These are phyloP conservation scores for Schizopora paradoxa DNA, from an alignment of 1,284 basidiomycete genomes.

Conservation along the genomic window DNA sequence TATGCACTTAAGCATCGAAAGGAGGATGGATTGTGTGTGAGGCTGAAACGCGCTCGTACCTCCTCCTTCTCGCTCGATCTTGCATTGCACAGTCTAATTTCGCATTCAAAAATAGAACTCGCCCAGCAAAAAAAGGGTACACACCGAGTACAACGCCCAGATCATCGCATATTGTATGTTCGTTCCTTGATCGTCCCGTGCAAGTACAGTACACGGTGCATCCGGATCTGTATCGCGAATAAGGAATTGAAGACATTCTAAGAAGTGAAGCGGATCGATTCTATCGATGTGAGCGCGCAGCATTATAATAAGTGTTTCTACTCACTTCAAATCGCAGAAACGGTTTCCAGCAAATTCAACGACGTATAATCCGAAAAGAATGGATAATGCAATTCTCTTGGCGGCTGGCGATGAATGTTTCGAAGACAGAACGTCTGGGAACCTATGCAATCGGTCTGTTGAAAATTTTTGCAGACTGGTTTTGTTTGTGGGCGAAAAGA, in stretches of 20 bases:
- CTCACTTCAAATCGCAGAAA: no score
- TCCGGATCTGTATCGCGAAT: no score
- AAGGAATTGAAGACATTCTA: slow-evolving; percentile 11
- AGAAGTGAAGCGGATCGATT: slow-evolving; percentile 2
- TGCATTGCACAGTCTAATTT: slow-evolving; percentile 4
- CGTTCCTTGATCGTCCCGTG: no score
- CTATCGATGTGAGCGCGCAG: no score
- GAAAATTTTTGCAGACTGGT: neutral
- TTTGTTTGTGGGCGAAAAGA: neutral
- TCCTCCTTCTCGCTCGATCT: neutral
- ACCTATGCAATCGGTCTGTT: slow-evolving; percentile 46
- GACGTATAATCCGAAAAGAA: slow-evolving; percentile 52
- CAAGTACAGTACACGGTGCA: no score
- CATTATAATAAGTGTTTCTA: no score
- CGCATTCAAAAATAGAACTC: neutral
- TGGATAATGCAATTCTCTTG: slow-evolving; percentile 46
- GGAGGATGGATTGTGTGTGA: slow-evolving; percentile 38
- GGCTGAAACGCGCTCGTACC: slow-evolving; percentile 33
- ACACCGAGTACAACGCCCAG: slow-evolving; percentile 11
- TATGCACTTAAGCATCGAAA: slow-evolving; percentile 40
- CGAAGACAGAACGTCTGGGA: slow-evolving; percentile 42
- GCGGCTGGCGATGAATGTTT: slow-evolving; percentile 50
- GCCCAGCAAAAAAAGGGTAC: neutral
- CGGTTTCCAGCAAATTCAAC: no score
- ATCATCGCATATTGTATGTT: slow-evolving; percentile 12